phyloP scores from a whole-genome alignment of 208 protist species.

The Leishmania braziliensis region DNA sequence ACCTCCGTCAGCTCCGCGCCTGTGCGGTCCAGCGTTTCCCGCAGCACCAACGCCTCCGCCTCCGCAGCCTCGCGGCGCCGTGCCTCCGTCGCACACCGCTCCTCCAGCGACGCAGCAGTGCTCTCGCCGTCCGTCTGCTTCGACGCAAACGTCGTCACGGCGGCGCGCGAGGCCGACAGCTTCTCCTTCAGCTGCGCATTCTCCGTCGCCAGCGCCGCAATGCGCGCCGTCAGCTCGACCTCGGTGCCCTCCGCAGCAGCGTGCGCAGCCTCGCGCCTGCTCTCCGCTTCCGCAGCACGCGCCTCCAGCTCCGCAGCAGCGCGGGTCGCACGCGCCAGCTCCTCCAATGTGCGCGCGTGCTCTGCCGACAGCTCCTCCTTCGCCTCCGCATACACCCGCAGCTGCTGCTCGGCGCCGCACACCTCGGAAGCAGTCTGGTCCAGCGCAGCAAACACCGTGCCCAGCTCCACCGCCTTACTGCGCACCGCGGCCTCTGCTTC shows the following conservation, averaged over 20 bases:
- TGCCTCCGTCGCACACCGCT: conserved; percentile 10
- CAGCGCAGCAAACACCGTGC: conserved; percentile 11
- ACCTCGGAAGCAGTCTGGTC: conserved; percentile 26
- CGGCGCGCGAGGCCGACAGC: conserved; percentile 14
- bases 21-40: background rate
- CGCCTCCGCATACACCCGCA: background rate
- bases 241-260: background rate
- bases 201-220: conserved; percentile 3
- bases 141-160: conserved; percentile 11
- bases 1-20: conserved; percentile 11
- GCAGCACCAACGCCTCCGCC: background rate
- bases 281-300: background rate
- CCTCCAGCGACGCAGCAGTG: background rate
- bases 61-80: conserved; percentile 8
- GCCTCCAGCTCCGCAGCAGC: conserved; percentile 13
- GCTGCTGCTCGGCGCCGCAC: conserved; percentile 13
- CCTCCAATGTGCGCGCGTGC: conserved; percentile 1
- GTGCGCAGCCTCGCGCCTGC: conserved; percentile 11
- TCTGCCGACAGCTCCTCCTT: conserved; percentile 3
- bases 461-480: conserved; percentile 4
- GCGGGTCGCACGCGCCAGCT: conserved; percentile 15
- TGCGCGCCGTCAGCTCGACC: background rate
- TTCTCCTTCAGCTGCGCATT: conserved; percentile 20
- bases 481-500: background rate
- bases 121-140: background rate